Percentiles rank a stretch among this genome's conserved stretches.
These are phyloP conservation scores for Eucalyptus dawsonii DNA, from an alignment of 345 rosid genomes.

Conservation along the genomic window DNA sequence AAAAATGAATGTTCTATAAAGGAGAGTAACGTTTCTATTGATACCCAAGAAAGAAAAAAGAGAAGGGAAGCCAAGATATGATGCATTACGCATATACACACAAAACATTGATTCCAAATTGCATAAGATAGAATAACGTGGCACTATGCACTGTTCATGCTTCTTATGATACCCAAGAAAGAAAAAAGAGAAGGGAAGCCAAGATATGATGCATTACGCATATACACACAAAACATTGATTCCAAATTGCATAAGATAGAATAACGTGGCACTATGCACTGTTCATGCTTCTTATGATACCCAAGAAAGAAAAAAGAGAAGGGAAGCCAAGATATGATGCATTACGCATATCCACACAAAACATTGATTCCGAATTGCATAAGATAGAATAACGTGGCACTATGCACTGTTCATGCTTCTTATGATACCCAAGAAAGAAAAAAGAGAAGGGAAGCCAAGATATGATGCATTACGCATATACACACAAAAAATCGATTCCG, in stretches of 20 bases:
- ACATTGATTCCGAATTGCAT: neutral
- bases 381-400: neutral
- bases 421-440: neutral
- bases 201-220: too few relatives aligned
- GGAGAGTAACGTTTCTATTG: neutral
- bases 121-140: neutral
- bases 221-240: neutral
- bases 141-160: neutral
- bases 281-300: neutral
- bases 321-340: too few relatives aligned
- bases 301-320: too few relatives aligned
- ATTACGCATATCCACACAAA: neutral
- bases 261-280: neutral
- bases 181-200: too few relatives aligned
- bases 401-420: neutral
- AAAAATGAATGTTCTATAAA: neutral
- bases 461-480: neutral
- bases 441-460: neutral
- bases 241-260: neutral
- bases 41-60: neutral
- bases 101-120: neutral
- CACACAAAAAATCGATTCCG: neutral
- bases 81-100: neutral
- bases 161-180: too few relatives aligned
- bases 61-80: neutral